Evolutionary conservation across 805 yeast genomes (phyloP), one percentile per base, ranked within the genome.

Genomic region (Starmerella stigmatis): DNA sequence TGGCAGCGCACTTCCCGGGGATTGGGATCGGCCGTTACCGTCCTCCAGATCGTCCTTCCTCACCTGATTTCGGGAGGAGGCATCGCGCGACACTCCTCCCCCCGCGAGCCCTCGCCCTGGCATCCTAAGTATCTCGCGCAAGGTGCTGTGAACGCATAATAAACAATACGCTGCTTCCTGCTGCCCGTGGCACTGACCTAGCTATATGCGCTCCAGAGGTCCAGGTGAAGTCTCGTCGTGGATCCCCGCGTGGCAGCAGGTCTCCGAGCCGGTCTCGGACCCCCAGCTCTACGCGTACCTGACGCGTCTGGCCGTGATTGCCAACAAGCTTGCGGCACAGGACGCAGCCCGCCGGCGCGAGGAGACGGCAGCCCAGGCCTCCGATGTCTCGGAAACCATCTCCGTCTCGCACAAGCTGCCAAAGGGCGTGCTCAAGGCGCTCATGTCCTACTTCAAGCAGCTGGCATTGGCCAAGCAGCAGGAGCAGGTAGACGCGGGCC

Each of bases 241-340:
- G 21, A 21, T 44, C 12, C 47, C 47, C 4, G 41, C 39, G 20
- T 44, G 47, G 47, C 51, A 47, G 45, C 45, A 40, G 29, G 35
- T 43, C 11, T 16, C 40, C 10, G 43, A 41, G 21, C 16, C 46
- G 21, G 53, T 54, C 11, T 23, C 54, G 20, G 55, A 57, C 27
- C 46, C 54, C 32, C 58, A 59, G 36, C 49, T 76, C 3, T 79
- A 80, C 52, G 69, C 69, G 39, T 67, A 72, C 25, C 68, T 78
- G 1, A 56, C 81, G 37, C 76, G 78, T 54, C 61, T 77, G 6
- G 58, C 79, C 2, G 60, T 81, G 11, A 58, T 81, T 16, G 80
- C 76, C 39, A 79, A 81, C 54, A 64, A 73, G 44, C 75, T 71
- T 47, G 27, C 37, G 2, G 49, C 29, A 2, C 33, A 19, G n/a